Evolutionary conservation across 805 yeast genomes (phyloP), one percentile per base, ranked within the genome.

Genomic region (Saccharomycopsis capsularis): DNA sequence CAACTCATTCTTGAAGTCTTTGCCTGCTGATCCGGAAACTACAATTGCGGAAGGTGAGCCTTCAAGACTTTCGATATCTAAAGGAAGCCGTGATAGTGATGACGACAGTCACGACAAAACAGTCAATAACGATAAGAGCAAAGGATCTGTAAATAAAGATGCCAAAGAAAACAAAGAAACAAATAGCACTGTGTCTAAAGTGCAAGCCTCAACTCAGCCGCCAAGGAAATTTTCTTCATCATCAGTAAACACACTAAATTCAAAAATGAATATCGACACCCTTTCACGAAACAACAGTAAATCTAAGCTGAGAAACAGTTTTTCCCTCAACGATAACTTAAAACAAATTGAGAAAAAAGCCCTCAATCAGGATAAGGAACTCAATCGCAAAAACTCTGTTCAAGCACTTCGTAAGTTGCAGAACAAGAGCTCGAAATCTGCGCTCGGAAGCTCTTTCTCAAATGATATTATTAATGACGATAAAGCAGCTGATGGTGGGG

Each of bases 1-100:
- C 16, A 42, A 42, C 21, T 7, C 46, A n/a, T 19, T 41, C 4
- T 27, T 44, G 4, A 50, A 50, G 36, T 46, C 50, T 3, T 29
- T 21, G 13, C 50, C 50, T 4, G 53, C 53, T 18, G 42, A 50
- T 39, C 53, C 53, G 24, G 45, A 29, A 27, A 50, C 53, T 3
- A 46, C 50, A 18, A 25, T 48, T 19, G 35, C 47, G 4, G 35
- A 48, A 36, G 41, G 48, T 9, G 46, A 40, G 19, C 16, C 39
- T 3, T 23, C 42, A 36, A 34, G 15, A n/a, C 18, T 15, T 7
- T n/a, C 6, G 30, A n/a, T 9, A 5, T 22, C 19, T 35, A 18
- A 4, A 34, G 11, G 5, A 23, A 39, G 15, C 22, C 9, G n/a
- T 9, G 40, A n/a, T 9, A n/a, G 32, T 9, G 32, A 29, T 7